Conservation (phyloP, 306 rosid species). For the Myrica gale region DNA sequence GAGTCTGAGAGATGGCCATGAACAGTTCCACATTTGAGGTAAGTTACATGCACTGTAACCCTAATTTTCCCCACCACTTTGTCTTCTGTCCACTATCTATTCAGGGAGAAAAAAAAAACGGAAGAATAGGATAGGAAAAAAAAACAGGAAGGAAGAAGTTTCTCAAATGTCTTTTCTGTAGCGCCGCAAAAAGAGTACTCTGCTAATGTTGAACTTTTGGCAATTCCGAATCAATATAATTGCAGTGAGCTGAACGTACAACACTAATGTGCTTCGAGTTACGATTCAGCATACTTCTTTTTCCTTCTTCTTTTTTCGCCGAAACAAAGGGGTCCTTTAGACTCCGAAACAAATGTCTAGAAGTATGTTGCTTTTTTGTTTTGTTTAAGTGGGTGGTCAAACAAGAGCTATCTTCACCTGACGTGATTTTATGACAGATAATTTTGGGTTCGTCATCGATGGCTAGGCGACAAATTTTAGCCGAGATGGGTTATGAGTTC, state of each 20-base stretch:
- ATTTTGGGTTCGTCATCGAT: constrained; percentile 84
- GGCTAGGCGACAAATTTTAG: constrained; percentile 72
- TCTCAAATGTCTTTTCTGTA: neutral
- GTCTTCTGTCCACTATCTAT: neutral
- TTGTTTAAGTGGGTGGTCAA: neutral
- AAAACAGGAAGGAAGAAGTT: neutral
- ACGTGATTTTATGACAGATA: constrained; percentile 40
- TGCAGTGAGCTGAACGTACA: neutral
- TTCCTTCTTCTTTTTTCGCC: neutral
- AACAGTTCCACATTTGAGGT: constrained; percentile 2
- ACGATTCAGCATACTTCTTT: neutral
- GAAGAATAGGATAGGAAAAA: neutral
- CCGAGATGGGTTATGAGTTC: constrained; percentile 86
- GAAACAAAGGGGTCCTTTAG: neutral
- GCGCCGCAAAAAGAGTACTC: neutral
- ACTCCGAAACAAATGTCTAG: neutral
- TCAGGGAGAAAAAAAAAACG: neutral
- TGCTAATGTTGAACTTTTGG: too few species aligned
- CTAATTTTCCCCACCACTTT: neutral
- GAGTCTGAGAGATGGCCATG: too few species aligned
- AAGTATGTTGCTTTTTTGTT: neutral
- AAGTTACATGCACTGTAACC: neutral
- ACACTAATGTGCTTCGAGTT: too few species aligned
- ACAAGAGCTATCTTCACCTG: neutral
- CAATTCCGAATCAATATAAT: too few species aligned